Base-by-base conservation (phyloP, 2,329 filamentous ascomycete genomes). In the Pseudogymnoascus destructans region DNA sequence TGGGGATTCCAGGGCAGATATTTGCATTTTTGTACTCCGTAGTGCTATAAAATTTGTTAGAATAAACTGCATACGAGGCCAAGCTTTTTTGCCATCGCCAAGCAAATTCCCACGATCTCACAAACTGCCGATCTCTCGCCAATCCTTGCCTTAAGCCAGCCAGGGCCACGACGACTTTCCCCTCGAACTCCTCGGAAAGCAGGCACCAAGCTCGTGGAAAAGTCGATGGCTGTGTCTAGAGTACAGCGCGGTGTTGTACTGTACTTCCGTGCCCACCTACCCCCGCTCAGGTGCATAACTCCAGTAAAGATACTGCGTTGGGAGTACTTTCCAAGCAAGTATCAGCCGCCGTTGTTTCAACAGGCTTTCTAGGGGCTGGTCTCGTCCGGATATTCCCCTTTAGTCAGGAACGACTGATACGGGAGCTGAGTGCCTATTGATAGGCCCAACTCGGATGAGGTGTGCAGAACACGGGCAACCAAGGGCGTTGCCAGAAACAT, bases 41-140 rank as follows among this genome's bases (percentile, higher is more conserved):
- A 9, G 4, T 52, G n/a, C 46, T 52, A 52, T 52, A 52, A 2
- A 11, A 10, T 30, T 30, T 52, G 46, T 52, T 52, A 30, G 46
- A 52, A 30, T 52, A 52, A 11, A 15, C 46, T 9, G 7, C 25
- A 30, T 52, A 52, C 3, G 15, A 13, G 19, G 13, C 46, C 46
- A 52, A 52, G 46, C 46, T 52, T 52, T 52, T 19, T 4, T n/a
- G 25, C 23, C 46, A 17, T 52, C 46, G 46, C 46, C 46, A 52
- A 52, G 46, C 46, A 30, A 30, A 30, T 52, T 30, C 46, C 46
- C 46, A 52, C 46, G 46, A 52, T 52, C 46, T 52, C 46, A 30
- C n/a, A 9, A 23, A 8, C n/a, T 3, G 46, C 46, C 5, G 46
- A 52, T 52, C 46, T 2, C 5, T 52, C 46, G n/a, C 23, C 23